Base-by-base conservation (phyloP, 2,329 filamentous ascomycete genomes). In the Amauroascus verrucosus region DNA sequence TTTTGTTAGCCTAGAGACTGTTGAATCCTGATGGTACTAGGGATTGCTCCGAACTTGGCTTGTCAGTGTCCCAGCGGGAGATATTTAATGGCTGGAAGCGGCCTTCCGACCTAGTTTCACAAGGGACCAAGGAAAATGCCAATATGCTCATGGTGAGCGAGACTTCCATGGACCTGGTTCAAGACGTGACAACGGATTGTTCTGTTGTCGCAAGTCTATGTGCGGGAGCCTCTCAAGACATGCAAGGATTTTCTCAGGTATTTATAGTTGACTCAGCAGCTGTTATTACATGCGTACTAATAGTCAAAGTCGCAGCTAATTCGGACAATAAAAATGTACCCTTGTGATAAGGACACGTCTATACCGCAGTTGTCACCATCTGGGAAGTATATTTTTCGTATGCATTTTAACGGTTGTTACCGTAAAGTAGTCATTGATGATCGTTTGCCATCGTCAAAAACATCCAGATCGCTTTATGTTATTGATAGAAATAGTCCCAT, bases 121-220 rank as follows among this genome's bases (percentile, higher is more conserved):
- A 44, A n/a, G 14, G n/a, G 8, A 11, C 7, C 16, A 30, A 30
- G 14, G 22, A 47, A 4, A 18, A 49, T 28, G 28, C n/a, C 4
- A 26, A 64, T 2, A 76, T 75, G 13, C 71, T 79, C 9, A 86
- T 87, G 81, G 68, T 72, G 45, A 73, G 77, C 14, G 69, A 71
- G 6, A 70, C 75, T 7, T 76, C 79, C 13, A 82, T 86, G 57
- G 91, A 98, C 68, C 78, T 98, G 6, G 89, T 96, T 2, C 93
- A 98, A 69, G 93, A 98, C 68, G 83, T 95, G 55, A 90, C 91
- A 4, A 94, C 91, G 0, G 93, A 98, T 67, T 98, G 93, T 65
- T 97, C 93, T 1, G 91, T 98, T 2, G 91, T 98, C 26, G 93
- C 93, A 14, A 96, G 93, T 66, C 77, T 98, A 5, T 96, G 90